Conservation (phyloP, 148 eudicot species). For the Salicornia ramosissima region DNA sequence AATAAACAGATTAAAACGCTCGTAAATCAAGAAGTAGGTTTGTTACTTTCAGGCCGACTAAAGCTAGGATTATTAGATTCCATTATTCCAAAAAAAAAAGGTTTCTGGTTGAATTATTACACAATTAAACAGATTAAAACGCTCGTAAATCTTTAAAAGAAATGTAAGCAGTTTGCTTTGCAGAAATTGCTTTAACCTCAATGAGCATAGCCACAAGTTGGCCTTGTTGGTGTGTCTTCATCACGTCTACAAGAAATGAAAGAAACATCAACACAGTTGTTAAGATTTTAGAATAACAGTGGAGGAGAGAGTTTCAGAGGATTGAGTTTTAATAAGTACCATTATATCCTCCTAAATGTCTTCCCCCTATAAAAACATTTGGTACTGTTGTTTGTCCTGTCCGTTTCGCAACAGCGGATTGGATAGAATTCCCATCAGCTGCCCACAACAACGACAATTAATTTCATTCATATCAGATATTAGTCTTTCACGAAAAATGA, state of each 20-base stretch:
- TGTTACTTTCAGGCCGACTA: too few relatives aligned
- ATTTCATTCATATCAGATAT: not conserved
- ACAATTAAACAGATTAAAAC: too few relatives aligned
- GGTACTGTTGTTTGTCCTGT: constrained; percentile 85
- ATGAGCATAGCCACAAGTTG: constrained; percentile 60
- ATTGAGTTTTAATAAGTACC: constrained; percentile 27
- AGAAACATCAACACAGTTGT: not conserved
- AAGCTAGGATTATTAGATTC: too few relatives aligned
- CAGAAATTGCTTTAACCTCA: constrained; percentile 46
- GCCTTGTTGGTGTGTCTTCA: constrained; percentile 43
- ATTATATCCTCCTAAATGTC: constrained; percentile 69
- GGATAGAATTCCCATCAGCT: constrained; percentile 72
- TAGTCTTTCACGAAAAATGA: not conserved
- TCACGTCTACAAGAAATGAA: constrained; percentile 46
- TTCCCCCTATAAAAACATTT: constrained; percentile 74
- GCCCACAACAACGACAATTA: not conserved
- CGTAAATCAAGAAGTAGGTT: too few relatives aligned
- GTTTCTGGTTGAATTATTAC: too few relatives aligned
- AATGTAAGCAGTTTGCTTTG: constrained; percentile 17
- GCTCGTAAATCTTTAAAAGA: too few relatives aligned
- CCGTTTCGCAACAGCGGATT: constrained; percentile 63
- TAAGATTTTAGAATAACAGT: not conserved
- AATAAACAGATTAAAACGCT: too few relatives aligned
- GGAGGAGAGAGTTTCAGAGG: not conserved
- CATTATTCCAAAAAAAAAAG: too few relatives aligned